Evolutionary conservation across 306 rosid genomes (phyloP).

Genomic region (Ziziphus jujuba): DNA sequence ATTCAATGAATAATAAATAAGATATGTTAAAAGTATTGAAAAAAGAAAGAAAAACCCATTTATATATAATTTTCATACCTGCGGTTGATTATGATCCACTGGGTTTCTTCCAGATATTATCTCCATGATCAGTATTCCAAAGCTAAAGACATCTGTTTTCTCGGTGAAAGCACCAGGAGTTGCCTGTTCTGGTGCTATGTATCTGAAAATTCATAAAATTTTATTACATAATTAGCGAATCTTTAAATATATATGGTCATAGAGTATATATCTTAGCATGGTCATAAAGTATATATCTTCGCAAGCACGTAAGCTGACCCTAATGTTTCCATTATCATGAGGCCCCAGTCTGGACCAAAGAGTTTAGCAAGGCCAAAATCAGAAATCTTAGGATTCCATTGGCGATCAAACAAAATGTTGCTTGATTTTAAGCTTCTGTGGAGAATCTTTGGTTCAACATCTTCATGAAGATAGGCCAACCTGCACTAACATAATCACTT

Average conservation of each 20-base stretch:
- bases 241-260: not conserved
- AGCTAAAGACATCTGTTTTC: slow-evolving; percentile 54
- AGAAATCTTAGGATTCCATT: slow-evolving; percentile 59
- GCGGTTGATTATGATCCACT: slow-evolving; percentile 26
- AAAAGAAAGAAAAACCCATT: not conserved
- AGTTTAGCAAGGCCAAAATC: slow-evolving; percentile 54
- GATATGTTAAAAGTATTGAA: not conserved
- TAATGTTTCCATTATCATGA: slow-evolving; percentile 34
- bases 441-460: slow-evolving; percentile 54
- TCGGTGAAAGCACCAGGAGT: slow-evolving; percentile 29
- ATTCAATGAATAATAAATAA: not conserved
- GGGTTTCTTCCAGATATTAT: slow-evolving; percentile 55
- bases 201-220: slow-evolving; percentile 29
- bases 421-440: slow-evolving; percentile 53
- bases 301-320: slow-evolving; percentile 35
- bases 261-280: too few relatives aligned
- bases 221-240: not conserved
- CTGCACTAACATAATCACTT: slow-evolving; percentile 35
- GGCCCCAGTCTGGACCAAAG: slow-evolving; percentile 31
- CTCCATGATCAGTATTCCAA: slow-evolving; percentile 70
- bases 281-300: too few relatives aligned
- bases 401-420: slow-evolving; percentile 53
- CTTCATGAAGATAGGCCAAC: slow-evolving; percentile 69
- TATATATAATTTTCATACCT: slow-evolving; percentile 26
- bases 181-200: slow-evolving; percentile 32